These are phyloP conservation scores for Pedinophyceae sp. DNA, from an alignment of 139 green algal genomes.

Conservation along the genomic window DNA sequence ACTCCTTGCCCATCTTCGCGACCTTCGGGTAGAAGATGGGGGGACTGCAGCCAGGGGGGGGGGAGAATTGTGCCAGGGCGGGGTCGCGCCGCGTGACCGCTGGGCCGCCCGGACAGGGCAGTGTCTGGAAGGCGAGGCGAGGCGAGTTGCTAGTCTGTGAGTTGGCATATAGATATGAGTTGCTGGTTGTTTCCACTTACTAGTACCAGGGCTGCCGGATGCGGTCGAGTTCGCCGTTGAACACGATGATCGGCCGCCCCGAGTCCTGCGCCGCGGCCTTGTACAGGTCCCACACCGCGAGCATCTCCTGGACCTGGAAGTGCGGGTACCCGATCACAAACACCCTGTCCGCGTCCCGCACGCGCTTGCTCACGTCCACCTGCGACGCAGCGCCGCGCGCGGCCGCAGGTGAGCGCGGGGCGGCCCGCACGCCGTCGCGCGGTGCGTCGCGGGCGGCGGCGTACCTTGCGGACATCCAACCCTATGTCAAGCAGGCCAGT, in stretches of 20 bases:
- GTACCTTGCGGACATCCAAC: constrained; percentile 20
- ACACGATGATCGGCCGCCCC: constrained; percentile 51
- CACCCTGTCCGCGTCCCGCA: constrained; percentile 30
- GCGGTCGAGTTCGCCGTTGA: constrained; percentile 77
- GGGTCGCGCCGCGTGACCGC: too few species aligned
- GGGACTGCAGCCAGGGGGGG: too few species aligned
- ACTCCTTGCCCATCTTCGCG: constrained; percentile 31
- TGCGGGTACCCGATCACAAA: constrained; percentile 55
- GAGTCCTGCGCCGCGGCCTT: constrained; percentile 12
- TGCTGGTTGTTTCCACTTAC: too few species aligned
- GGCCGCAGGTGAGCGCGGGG: neutral
- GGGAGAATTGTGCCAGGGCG: too few species aligned
- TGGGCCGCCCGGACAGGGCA: too few species aligned
- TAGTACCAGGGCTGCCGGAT: constrained; percentile 60
- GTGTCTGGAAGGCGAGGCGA: too few species aligned
- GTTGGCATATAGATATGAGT: too few species aligned
- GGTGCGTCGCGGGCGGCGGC: neutral
- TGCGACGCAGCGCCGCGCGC: constrained; percentile 11
- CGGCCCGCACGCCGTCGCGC: neutral
- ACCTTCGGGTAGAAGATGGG: constrained; percentile 68
- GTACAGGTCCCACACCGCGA: constrained; percentile 43
- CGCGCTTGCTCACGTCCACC: constrained; percentile 18
- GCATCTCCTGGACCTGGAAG: constrained; percentile 53
- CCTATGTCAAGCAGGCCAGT: constrained; percentile 33
- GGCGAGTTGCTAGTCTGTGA: too few species aligned